Base-by-base conservation (phyloP, 1,139 yeast genomes). In the Tardiomyces blankii region DNA sequence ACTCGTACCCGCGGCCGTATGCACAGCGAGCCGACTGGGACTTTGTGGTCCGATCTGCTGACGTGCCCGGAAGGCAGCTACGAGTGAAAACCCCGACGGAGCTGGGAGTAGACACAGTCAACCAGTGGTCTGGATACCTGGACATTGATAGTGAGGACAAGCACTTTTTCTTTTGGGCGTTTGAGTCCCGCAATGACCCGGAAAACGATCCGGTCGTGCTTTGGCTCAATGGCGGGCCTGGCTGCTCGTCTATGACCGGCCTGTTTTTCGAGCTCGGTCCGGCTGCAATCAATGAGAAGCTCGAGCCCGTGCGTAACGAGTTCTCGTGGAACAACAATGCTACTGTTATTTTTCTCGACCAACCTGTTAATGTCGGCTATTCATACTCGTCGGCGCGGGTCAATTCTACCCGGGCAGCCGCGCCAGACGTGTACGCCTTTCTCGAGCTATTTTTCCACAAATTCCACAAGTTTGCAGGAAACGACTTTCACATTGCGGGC, bases 401-500 rank as follows among this genome's bases (percentile, higher is more conserved):
- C 35, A 68, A 73, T 40, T 74, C 74, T 55, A 82, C 91, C 42
- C 80, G 77, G 18, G 87, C 93, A 46, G 97, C 97, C 21, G 95
- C 95, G 54, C 74, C 82, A 65, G 97, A 91, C 62, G 95, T 88
- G 30, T 86, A 86, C 56, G 95, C 95, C 1, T 89, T 91, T 68
- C 74, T 91, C 66, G 82, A 84, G 61, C 75, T 89, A 62, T 91
- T 91, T 72, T 91, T 84, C 74, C 76, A 82, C 65, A 85, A 85
- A 63, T 91, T 88, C 77, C 95, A 96, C 40, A 78, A 89, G 67
- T 87, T 83, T 68, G 40, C 46, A n/a, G 67, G 75, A 35, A 72
- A 76, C 49, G 79, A 77, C 46, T 88, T 91, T 82, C 97, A 89
- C 67, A 88, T 91, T 67, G 94, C 97, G 42, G 98, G 97, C 57